Conservation (phyloP, 2,329 filamentous ascomycete species). For the Trichoderma harzianum region DNA sequence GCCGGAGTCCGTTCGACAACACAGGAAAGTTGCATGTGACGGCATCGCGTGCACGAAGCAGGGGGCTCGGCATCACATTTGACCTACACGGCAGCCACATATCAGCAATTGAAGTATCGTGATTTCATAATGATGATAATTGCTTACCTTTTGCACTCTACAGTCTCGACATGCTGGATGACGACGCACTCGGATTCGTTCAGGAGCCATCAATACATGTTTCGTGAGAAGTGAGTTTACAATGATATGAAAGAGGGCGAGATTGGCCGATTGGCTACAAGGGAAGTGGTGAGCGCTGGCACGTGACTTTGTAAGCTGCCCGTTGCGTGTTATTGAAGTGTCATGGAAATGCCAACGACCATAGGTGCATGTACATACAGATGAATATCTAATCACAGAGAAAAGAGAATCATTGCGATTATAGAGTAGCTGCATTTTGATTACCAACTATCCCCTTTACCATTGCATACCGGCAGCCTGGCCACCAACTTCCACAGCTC, state of each 20-base stretch:
- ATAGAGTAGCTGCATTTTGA: background rate
- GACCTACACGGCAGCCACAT: background rate
- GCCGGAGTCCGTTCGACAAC: background rate
- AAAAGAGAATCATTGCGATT: background rate
- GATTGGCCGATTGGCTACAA: conserved; percentile 4
- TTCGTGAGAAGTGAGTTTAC: background rate
- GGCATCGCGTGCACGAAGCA: conserved; percentile 2
- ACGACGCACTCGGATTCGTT: background rate
- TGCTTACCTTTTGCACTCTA: conserved; percentile 6
- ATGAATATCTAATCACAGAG: background rate
- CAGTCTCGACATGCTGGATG: conserved; percentile 12
- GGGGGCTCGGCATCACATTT: conserved; percentile 6
- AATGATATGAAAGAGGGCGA: background rate
- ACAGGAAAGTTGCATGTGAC: conserved; percentile 1
- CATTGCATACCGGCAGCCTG: background rate
- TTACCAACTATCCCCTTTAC: background rate
- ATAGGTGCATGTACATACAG: too few species aligned
- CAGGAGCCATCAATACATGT: background rate
- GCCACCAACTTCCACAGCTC: background rate
- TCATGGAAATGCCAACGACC: background rate
- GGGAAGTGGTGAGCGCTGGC: background rate
- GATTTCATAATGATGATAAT: background rate
- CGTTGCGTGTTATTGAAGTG: background rate
- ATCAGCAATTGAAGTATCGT: background rate
- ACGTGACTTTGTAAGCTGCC: background rate